Percentiles rank a stretch among this genome's conserved stretches.
Conservation (phyloP, 345 rosid species). For the Boechera divaricarpa region DNA sequence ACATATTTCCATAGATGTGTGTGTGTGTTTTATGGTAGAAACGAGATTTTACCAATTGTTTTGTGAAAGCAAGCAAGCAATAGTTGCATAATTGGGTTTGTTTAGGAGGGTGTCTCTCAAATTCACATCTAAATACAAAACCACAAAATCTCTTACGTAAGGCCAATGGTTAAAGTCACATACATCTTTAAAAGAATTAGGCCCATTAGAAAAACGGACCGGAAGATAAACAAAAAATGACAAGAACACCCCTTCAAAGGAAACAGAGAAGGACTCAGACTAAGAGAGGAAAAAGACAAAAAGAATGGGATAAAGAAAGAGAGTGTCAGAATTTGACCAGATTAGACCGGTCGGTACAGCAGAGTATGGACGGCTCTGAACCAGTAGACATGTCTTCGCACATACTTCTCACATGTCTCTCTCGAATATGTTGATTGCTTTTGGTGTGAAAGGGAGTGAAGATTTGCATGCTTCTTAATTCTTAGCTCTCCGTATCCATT, state of each 20-base stretch:
- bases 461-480: constrained; percentile 46
- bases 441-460: constrained; percentile 35
- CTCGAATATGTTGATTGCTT: constrained; percentile 25
- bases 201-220: constrained; percentile 6
- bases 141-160: not conserved
- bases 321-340: constrained; percentile 41
- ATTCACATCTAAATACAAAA: not conserved
- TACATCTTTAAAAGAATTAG: not conserved
- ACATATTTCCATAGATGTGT: too few species aligned
- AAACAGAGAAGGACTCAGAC: not conserved
- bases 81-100: too few species aligned
- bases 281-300: constrained; percentile 31
- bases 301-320: constrained; percentile 29
- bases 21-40: too few species aligned
- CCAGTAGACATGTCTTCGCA: constrained; percentile 39
- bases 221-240: not conserved
- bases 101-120: not conserved
- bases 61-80: too few species aligned
- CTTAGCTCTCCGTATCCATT: constrained; percentile 20
- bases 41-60: too few species aligned
- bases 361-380: constrained; percentile 44
- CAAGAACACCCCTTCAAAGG: not conserved
- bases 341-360: constrained; percentile 39
- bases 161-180: not conserved
- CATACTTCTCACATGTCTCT: constrained; percentile 45